Evolutionary conservation across 2,329 filamentous ascomycete species (phyloP).

Genomic region (Torrubiellomyces zombiae): DNA sequence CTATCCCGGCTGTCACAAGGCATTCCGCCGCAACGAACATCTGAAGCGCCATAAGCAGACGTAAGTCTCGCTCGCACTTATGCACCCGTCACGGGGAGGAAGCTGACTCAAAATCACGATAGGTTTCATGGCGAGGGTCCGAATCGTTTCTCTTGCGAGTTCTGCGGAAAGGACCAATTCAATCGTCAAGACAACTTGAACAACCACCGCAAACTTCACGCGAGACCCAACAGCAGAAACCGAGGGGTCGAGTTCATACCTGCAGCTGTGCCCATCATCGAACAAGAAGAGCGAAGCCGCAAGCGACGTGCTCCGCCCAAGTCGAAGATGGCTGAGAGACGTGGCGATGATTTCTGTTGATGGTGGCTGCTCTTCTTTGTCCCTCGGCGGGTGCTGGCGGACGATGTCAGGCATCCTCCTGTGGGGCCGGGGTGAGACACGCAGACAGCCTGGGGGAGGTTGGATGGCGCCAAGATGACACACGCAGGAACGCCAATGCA

Average conservation of each 20-base stretch:
- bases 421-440: no score
- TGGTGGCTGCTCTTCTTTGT: conserved; percentile 1
- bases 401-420: no score
- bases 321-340: conserved; percentile 17
- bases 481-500: no score
- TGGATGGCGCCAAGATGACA: no score
- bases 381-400: no score
- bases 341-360: conserved; percentile 13
- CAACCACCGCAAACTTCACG: conserved; percentile 24
- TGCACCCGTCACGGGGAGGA: background rate
- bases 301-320: conserved; percentile 22
- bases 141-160: conserved; percentile 23
- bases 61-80: conserved; percentile 18
- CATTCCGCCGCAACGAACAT: conserved; percentile 36
- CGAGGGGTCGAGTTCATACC: conserved; percentile 23
- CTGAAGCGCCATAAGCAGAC: conserved; percentile 36
- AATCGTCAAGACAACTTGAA: conserved; percentile 25
- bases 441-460: no score
- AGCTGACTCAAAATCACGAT: background rate
- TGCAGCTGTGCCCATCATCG: conserved; percentile 21
- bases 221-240: conserved; percentile 21
- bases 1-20: conserved; percentile 28
- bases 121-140: conserved; percentile 22
- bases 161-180: conserved; percentile 24
- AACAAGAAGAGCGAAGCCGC: conserved; percentile 22